Base-by-base conservation (phyloP, 257 asterid genomes). In the Nemophila menziesii region DNA sequence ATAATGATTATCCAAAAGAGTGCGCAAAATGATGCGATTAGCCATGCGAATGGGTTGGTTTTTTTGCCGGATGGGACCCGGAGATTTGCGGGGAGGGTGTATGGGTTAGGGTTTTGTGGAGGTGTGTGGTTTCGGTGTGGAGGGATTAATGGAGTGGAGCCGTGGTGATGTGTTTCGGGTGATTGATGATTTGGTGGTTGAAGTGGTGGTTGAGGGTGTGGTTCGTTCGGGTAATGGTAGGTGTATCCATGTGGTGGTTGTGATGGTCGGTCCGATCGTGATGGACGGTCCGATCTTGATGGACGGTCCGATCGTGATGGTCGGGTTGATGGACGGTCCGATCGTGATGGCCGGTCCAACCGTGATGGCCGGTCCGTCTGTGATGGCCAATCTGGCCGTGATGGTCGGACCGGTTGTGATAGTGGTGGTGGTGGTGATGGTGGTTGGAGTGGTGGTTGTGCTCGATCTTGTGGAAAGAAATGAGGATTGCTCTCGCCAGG, bases 1-100 rank as follows among this genome's bases (percentile, higher is more conserved):
- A 89, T 84, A 39, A 84, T 54, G 38, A 78, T 46, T 57, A 89
- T 44, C 96, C 98, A 89, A 70, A 89, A 89, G 45, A 89, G 80
- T 0, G 65, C 44, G 21, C 96, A 84, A 34, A 77, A 63, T 34
- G 79, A 85, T 1, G 93, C 98, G 22, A 89, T 48, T 10, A 89
- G 65, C 96, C 96, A 84, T 16, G 92, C 74, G 4, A 84, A 0
- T 0, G 94, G 94, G 24, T 39, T 76, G 4, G 92, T 74, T 58
- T 66, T 59, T 11, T 44, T 44, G 9, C 51, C 4, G 12, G 51
- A 27, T 9, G 60, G 61, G 44, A 40, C 42, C 37, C 64, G 39
- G 14, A 49, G 18, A 6, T 46, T 4, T 20, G 68, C 51, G 3
- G 22, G 49, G 5, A 13, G 41, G 1, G 21, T 48, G 3, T 16